Evolutionary conservation across 2,329 filamentous ascomycete genomes (phyloP).

Genomic region (Talaromyces pinophilus): DNA sequence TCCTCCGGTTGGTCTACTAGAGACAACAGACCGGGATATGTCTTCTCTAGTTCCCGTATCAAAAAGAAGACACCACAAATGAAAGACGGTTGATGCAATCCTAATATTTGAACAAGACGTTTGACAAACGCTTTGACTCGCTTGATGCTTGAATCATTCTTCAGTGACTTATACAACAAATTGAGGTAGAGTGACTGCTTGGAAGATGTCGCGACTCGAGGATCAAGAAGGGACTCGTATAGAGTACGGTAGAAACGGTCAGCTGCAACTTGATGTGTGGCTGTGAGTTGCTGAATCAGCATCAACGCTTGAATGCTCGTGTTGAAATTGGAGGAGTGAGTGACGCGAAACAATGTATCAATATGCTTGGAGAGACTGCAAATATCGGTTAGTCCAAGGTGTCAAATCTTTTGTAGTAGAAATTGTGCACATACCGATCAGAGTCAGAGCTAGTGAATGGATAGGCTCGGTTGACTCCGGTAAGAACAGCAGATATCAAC

Average conservation of each 20-base stretch:
- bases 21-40: conserved; percentile 76
- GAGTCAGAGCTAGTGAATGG: conserved; percentile 85
- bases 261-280: conserved; percentile 74
- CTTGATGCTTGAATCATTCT: conserved; percentile 84
- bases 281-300: conserved; percentile 88
- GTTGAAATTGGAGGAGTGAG: conserved; percentile 98
- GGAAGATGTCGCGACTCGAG: conserved; percentile 81
- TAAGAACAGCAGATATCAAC: conserved; percentile 85
- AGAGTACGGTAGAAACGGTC: conserved; percentile 94
- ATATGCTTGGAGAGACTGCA: conserved; percentile 78
- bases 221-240: conserved; percentile 92
- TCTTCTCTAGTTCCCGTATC: conserved; percentile 74
- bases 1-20: conserved; percentile 81
- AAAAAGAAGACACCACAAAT: conserved; percentile 91
- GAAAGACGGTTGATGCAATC: conserved; percentile 88
- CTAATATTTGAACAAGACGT: conserved; percentile 81
- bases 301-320: conserved; percentile 94
- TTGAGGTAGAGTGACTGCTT: conserved; percentile 97
- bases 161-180: conserved; percentile 81
- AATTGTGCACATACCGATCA: conserved; percentile 57
- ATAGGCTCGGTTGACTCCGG: conserved; percentile 92
- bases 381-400: conserved; percentile 26
- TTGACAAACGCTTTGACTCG: conserved; percentile 96
- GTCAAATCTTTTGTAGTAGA: background rate
- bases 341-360: conserved; percentile 91